Base-by-base conservation (phyloP, 306 rosid species). In the Alnus rubra region DNA sequence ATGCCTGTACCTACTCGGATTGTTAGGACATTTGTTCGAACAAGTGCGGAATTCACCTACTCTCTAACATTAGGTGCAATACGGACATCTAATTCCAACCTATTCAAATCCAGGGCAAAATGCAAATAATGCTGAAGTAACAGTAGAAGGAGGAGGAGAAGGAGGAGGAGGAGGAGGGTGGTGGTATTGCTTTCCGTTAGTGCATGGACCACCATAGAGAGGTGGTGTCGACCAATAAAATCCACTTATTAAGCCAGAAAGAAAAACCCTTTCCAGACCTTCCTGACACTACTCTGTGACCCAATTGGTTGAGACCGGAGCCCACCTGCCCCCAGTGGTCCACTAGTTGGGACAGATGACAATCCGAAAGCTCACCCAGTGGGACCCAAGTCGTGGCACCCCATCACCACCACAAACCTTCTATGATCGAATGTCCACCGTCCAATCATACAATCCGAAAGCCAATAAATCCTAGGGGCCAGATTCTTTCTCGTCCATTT, bases 251-350 rank as follows among this genome's bases (percentile, higher is more conserved):
- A 52, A 65, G 74, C 78, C 79, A 69, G 60, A 74, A 69, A 11
- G 45, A n/a, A n/a, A 55, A 79, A 73, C 16, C 37, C 75, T 75
- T 71, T 70, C 62, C 76, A 76, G 82, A 64, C 73, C 67, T 48
- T 64, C 71, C 79, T 74, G 76, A 73, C 81, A 19, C 87, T 39
- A 35, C 58, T 9, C 55, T 35, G 37, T 7, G 50, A 14, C 76
- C 78, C 78, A 16, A 58, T 79, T 83, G 74, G 70, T 54, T 18
- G 12, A 48, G 19, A 4, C 68, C 19, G 50, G 45, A 47, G 42
- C 67, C 81, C 85, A 75, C 71, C 80, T 55, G 74, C 74, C 73
- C 58, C 78, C 45, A 56, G 84, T 68, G 81, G 85, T 71, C 79
- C 83, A 75, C 72, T 15, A 28, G 68, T 49, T 47, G 75, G 80